Evolutionary conservation across 1,284 basidiomycete genomes (phyloP), one percentile per base, ranked within the genome.

Genomic region (Ustilago loliicola): DNA sequence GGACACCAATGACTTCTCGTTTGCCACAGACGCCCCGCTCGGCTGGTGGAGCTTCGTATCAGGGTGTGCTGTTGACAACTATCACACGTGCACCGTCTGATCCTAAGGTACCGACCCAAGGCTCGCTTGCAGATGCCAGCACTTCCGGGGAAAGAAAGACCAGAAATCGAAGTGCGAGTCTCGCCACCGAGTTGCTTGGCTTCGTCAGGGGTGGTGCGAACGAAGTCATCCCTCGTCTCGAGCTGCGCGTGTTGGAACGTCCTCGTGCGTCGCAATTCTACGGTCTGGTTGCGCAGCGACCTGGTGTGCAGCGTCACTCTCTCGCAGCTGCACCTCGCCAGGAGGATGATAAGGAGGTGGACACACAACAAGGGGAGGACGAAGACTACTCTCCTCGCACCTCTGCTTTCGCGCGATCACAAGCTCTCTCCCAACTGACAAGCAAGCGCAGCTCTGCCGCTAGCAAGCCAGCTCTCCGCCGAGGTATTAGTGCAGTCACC

Each of bases 51-150:
- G 51, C 27, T 27, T 36, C 62, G 8, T 69, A 69, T 27, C 72
- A 60, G n/a, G 72, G 72, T 51, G 51, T 69, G 2, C 56, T 74
- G 2, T 62, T 74, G 23, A 69, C 72, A 36, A 74, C 72, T 17
- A 47, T 65, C 52, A 74, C 72, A 1, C 63, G 60, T 9, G 45
- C 45, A 17, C 40, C 50, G 19, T 53, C 63, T 2, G 51, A 59
- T 50, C 48, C 58, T 15, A 48, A 54, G 2, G 48, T 34, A 13
- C 30, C 52, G 0, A 45, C 29, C 1, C 17, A 47, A 3, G 23
- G 32, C 17, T 15, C 51, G 13, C 25, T 52, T 15, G 50, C 45
- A 21, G 50, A 57, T 1, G 13, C 61, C 2, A 52, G 51, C 34
- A 23, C 30, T 8, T 29, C 47, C 30, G 21, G 53, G 4, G 38